Base-by-base conservation (phyloP, 306 rosid genomes). In the peach (Prunus persica) region DNA sequence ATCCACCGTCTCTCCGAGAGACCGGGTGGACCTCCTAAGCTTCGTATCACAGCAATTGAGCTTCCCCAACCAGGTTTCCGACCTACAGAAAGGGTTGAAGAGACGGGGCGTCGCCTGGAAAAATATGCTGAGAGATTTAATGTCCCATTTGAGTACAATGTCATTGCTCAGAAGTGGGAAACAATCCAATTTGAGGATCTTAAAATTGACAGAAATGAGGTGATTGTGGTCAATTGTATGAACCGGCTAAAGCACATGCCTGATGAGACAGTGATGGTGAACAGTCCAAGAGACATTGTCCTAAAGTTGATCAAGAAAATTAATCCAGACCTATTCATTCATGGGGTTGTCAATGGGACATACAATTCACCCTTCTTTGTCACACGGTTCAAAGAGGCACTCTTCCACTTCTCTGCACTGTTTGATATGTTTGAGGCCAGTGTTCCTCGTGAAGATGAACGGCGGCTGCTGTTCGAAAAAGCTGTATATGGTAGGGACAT, bases 41-140 rank as follows among this genome's bases (percentile, higher is more conserved):
- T 86, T 66, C 78, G 85, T 9, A 74, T 86, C 6, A 86, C 89
- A 0, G 84, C 85, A 15, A 83, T 86, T 30, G 87, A 86, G 77
- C 67, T 82, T 71, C 89, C 89, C 52, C 83, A 83, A 64, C 87
- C 83, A 0, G 81, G 87, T n/a, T 79, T 85, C 12, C 61, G 84
- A 24, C 88, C 84, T 0, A 22, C 80, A 10, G 83, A 80, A 51
- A 76, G 77, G 22, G 74, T 80, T 12, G 81, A 83, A 72, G 82
- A 83, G 63, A 86, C 87, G 0, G 82, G 45, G 1, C 79, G 87
- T 3, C 74, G 87, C 11, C 50, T 86, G n/a, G 67, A 10, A 38
- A 81, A 69, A 25, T 86, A 82, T 68, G 79, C 83, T 45, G 41
- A 69, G 64, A 82, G 87, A 71, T 86, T 83, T 68, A 71, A 65